Conservation (phyloP, 768 basidiomycete species). For the Suillus bovinus region DNA sequence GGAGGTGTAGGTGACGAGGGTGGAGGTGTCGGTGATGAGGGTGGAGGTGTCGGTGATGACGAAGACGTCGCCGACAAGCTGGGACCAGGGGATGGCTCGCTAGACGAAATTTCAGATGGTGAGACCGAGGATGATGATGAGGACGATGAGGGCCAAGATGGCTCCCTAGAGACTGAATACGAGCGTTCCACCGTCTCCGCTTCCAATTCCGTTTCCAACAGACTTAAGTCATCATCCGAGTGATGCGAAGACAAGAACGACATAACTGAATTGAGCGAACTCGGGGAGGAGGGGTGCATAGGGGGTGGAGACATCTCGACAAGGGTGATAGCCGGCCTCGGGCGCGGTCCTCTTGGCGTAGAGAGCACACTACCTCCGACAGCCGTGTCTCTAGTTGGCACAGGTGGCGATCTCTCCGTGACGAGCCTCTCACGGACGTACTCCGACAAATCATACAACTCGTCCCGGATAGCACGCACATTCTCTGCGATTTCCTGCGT, state of each 20-base stretch:
- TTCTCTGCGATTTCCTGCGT: constrained; percentile 63
- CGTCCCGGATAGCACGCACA: constrained; percentile 67
- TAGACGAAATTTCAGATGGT: constrained; percentile 35
- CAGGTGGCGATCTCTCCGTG: constrained; percentile 17
- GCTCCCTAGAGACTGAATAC: constrained; percentile 4
- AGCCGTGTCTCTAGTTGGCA: constrained; percentile 40
- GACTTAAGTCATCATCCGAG: constrained; percentile 61
- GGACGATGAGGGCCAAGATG: constrained; percentile 41
- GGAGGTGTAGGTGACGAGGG: constrained; percentile 40
- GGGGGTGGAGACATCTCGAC: constrained; percentile 47
- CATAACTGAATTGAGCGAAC: constrained; percentile 33
- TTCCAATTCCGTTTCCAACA: constrained; percentile 41
- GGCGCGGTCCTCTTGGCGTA: constrained; percentile 28
- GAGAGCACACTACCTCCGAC: constrained; percentile 45
- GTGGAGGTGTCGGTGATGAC: constrained; percentile 36
- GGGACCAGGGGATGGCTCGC: constrained; percentile 35
- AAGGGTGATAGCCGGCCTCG: constrained; percentile 27
- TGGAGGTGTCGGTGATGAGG: constrained; percentile 38
- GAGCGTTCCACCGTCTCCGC: constrained; percentile 19
- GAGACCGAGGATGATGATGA: constrained; percentile 31
- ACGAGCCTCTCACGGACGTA: constrained; percentile 46
- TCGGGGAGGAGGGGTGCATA: constrained; percentile 39
- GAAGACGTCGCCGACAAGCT: constrained; percentile 42
- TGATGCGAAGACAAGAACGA: constrained; percentile 65
- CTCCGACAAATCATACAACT: constrained; percentile 63